These are phyloP conservation scores for Lasiodiplodia gonubiensis DNA, from an alignment of 2,329 filamentous ascomycete genomes.

Conservation along the genomic window DNA sequence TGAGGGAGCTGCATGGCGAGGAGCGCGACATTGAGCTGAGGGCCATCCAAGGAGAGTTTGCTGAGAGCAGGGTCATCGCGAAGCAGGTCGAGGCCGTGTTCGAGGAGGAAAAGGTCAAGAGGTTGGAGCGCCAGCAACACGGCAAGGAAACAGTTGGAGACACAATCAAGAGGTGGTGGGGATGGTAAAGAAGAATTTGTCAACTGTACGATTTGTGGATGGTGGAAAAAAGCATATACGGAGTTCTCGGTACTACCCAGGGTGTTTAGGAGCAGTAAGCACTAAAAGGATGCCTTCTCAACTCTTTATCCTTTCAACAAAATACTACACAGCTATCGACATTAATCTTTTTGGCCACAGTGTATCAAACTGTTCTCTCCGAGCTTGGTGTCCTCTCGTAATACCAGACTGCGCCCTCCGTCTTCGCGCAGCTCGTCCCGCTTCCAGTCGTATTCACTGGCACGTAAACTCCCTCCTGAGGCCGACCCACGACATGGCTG, in stretches of 20 bases:
- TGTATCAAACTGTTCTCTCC: background rate
- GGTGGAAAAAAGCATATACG: slow-evolving; percentile 20
- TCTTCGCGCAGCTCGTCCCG: slow-evolving; percentile 61
- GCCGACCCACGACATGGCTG: slow-evolving; percentile 62
- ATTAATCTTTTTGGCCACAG: background rate
- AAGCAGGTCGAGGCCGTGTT: slow-evolving; percentile 40
- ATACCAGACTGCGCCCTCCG: slow-evolving; percentile 61
- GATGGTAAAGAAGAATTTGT: slow-evolving; percentile 6
- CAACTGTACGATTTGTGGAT: background rate
- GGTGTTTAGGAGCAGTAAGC: slow-evolving; percentile 9
- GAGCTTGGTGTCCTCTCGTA: slow-evolving; percentile 52
- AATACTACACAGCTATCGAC: background rate
- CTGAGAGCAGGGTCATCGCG: slow-evolving; percentile 37
- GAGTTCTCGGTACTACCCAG: slow-evolving; percentile 16
- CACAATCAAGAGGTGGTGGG: slow-evolving; percentile 40
- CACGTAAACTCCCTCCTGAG: slow-evolving; percentile 59
- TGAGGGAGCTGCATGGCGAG: slow-evolving; percentile 38
- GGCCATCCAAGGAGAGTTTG: slow-evolving; percentile 42
- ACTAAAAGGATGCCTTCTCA: background rate
- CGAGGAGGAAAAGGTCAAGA: slow-evolving; percentile 28
- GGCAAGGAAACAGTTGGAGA: slow-evolving; percentile 47
- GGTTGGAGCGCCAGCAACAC: slow-evolving; percentile 32
- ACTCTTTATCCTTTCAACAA: background rate
- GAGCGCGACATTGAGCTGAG: slow-evolving; percentile 44
- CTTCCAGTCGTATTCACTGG: slow-evolving; percentile 54